A percentile compares a stretch with the other conserved stretches of the same genome.
phyloP scores from a whole-genome alignment of 345 rosid species.

The Lepidium aucheri region DNA sequence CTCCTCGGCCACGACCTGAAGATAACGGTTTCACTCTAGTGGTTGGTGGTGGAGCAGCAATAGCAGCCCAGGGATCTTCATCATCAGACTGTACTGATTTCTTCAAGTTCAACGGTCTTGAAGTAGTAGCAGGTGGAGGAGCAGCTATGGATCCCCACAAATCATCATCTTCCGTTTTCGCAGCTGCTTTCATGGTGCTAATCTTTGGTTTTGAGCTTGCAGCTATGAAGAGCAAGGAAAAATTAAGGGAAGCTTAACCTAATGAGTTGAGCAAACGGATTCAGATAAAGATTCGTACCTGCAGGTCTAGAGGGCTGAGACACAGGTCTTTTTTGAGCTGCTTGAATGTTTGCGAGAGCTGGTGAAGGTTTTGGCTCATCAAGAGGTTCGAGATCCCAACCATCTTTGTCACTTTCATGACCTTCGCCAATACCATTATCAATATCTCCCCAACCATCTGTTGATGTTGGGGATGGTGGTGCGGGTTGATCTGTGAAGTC shows the following conservation, averaged over 20 bases:
- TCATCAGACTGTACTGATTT: slow-evolving; percentile 40
- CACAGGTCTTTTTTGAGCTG: slow-evolving; percentile 81
- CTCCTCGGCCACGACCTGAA: slow-evolving; percentile 66
- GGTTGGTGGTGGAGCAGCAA: slow-evolving; percentile 91
- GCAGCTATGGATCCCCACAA: slow-evolving; percentile 97
- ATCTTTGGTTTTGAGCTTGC: slow-evolving; percentile 53
- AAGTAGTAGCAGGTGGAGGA: slow-evolving; percentile 57
- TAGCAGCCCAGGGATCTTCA: slow-evolving; percentile 92
- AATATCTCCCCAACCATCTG: slow-evolving; percentile 98
- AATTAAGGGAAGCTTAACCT: neutral
- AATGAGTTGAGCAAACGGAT: neutral
- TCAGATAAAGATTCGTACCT: slow-evolving; percentile 38
- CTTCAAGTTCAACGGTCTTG: slow-evolving; percentile 62
- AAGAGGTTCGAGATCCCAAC: slow-evolving; percentile 95
- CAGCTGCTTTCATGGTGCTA: slow-evolving; percentile 28
- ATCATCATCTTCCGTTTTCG: slow-evolving; percentile 68
- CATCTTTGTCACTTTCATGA: slow-evolving; percentile 76
- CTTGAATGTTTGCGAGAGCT: slow-evolving; percentile 76
- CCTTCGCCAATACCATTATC: slow-evolving; percentile 75
- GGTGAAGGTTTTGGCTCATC: slow-evolving; percentile 84
- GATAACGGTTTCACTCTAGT: slow-evolving; percentile 69
- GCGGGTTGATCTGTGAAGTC: slow-evolving; percentile 70
- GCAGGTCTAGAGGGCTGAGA: slow-evolving; percentile 58
- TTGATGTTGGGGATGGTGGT: slow-evolving; percentile 82
- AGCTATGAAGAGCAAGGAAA: slow-evolving; percentile 25